phyloP scores from a whole-genome alignment of 306 rosid species.

The Adenanthera pavonina region DNA sequence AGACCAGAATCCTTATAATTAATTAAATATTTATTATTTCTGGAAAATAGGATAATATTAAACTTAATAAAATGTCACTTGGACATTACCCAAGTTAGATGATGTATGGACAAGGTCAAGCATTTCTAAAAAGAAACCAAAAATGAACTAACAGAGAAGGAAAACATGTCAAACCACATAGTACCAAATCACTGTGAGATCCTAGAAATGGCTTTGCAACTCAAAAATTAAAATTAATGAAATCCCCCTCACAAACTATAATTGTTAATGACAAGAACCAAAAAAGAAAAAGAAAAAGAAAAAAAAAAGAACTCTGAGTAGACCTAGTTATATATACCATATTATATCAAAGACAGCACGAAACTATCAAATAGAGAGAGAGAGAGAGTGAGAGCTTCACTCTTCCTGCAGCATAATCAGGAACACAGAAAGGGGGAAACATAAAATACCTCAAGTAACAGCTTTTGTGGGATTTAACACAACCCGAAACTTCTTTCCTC shows the following conservation, averaged over 20 bases:
- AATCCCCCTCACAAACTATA: background rate
- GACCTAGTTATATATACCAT: background rate
- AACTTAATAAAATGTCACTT: background rate
- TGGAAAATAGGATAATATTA: slow-evolving; percentile 4
- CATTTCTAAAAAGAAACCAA: slow-evolving; percentile 9
- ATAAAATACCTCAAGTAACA: slow-evolving; percentile 26
- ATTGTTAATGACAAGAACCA: background rate
- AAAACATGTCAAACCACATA: background rate
- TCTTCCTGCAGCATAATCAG: background rate
- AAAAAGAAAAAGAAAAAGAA: background rate
- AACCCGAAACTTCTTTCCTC: background rate
- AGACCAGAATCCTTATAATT: slow-evolving; percentile 12
- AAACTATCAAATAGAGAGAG: background rate
- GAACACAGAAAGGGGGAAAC: slow-evolving; percentile 7
- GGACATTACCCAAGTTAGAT: background rate
- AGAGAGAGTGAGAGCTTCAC: background rate
- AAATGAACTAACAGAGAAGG: slow-evolving; percentile 6
- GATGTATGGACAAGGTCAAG: slow-evolving; percentile 14
- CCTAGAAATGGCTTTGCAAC: background rate
- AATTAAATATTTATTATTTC: background rate
- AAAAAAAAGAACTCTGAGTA: background rate
- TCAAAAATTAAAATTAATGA: background rate
- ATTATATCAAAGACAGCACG: background rate
- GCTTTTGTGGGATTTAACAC: background rate
- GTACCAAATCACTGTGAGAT: background rate